Evolutionary conservation across 352 stramenopile genomes (phyloP), one percentile per base, ranked within the genome.

Genomic region (Thraustotheca clavata): DNA sequence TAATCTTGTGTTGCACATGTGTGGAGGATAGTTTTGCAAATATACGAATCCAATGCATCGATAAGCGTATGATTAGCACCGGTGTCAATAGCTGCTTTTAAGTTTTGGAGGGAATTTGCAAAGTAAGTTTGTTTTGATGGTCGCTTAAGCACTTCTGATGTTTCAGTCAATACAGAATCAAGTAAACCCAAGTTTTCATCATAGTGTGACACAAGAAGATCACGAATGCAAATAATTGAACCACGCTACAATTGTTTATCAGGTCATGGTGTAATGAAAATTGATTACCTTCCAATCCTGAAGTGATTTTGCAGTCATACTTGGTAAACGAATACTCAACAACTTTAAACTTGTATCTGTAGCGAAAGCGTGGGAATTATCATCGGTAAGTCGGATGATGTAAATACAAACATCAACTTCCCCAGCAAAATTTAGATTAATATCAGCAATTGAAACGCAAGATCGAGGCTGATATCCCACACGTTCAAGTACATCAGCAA

Each of bases 371-470:
- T 73, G 68, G n/a, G 36, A 68, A 40, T 73, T 69, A 62, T 66
- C 63, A 29, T 59, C 39, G 22, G 75, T 60, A 48, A 81, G 59
- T 26, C 73, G 20, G 27, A 86, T 63, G 18, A 86, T 57, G 41
- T 69, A 84, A 12, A 84, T 74, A 47, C 77, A 86, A 43, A 81
- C 70, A 33, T 86, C 73, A 18, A 83, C 69, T n/a, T 34, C 68
- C 41, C 46, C 66, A 71, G 12, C 63, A 26, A n/a, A 67, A 60
- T 34, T 46, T 52, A 38, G 12, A 61, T 22, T 33, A 40, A 43
- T 49, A 24, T 60, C 65, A 29, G 24, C 46, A 27, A 12, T 60
- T 49, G 20, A 49, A n/a, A 60, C 35, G 32, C n/a, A 50, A 12
- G 46, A 38, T 39, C 43, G 67, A 16, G 47, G 49, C 38, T 60